Percentiles rank a stretch among this genome's conserved stretches.
phyloP scores from a whole-genome alignment of 306 rosid genomes.

The Lotus japonicus region DNA sequence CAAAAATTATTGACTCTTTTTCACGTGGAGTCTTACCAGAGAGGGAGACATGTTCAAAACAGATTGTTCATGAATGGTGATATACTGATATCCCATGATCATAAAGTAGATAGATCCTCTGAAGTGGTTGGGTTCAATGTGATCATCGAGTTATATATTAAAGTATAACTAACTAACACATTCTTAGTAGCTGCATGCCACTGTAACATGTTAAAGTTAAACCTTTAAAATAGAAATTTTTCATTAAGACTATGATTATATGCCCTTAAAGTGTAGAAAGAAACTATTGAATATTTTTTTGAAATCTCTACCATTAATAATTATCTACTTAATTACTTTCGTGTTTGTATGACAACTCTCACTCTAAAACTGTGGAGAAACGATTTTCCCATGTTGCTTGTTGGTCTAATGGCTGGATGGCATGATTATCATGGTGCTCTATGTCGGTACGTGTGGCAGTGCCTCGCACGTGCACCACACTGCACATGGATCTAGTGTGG shows the following conservation, averaged over 20 bases:
- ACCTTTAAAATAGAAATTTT: too few relatives aligned
- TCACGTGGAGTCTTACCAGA: background rate
- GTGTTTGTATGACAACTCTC: slow-evolving; percentile 5
- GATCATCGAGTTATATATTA: background rate
- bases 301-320: too few relatives aligned
- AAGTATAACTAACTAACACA: background rate
- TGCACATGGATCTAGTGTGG: slow-evolving; percentile 17
- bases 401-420: slow-evolving; percentile 40
- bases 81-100: slow-evolving; percentile 8
- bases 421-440: slow-evolving; percentile 22
- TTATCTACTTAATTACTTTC: background rate
- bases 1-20: background rate
- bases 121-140: slow-evolving; percentile 1
- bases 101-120: background rate
- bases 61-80: slow-evolving; percentile 3
- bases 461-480: slow-evolving; percentile 25
- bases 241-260: too few relatives aligned
- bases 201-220: too few relatives aligned
- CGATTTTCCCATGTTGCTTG: slow-evolving; percentile 46
- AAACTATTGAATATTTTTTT: too few relatives aligned
- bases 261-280: too few relatives aligned
- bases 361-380: background rate
- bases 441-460: slow-evolving; percentile 25
- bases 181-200: background rate
- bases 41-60: background rate